Conservation (phyloP, 1,284 basidiomycete genomes). For the Calocybe gambosa region DNA sequence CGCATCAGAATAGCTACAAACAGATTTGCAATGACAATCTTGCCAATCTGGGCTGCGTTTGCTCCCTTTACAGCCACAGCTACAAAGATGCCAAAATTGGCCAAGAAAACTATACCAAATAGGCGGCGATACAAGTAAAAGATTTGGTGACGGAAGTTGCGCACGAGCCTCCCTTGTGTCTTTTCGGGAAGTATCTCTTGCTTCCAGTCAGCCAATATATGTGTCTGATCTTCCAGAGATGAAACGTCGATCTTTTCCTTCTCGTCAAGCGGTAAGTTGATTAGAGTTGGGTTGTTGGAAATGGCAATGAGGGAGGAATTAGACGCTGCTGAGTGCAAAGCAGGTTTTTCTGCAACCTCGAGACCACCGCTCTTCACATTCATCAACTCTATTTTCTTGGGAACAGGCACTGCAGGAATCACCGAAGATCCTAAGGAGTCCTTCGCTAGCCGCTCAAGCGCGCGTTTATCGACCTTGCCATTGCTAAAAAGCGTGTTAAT, state of each 20-base stretch:
- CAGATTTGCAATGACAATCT: slow-evolving; percentile 48
- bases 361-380: background rate
- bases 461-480: slow-evolving; percentile 1
- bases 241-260: slow-evolving; percentile 17
- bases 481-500: background rate
- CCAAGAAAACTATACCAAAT: slow-evolving; percentile 50
- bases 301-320: background rate
- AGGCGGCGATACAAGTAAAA: slow-evolving; percentile 54
- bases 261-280: slow-evolving; percentile 8
- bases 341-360: too few species aligned
- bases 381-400: background rate
- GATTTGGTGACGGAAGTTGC: slow-evolving; percentile 51
- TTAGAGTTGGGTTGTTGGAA: background rate
- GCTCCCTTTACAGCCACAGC: slow-evolving; percentile 34
- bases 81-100: slow-evolving; percentile 49
- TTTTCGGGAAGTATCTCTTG: slow-evolving; percentile 47
- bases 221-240: slow-evolving; percentile 25
- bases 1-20: slow-evolving; percentile 54
- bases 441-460: background rate
- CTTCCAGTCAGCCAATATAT: slow-evolving; percentile 45
- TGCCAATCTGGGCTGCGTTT: slow-evolving; percentile 40
- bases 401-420: background rate
- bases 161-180: slow-evolving; percentile 37
- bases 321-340: background rate
- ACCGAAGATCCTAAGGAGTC: background rate